A percentile compares a stretch with the other conserved stretches of the same genome.
Evolutionary conservation across 1,284 basidiomycete species (phyloP).

Genomic region (Microbotryomycetes sp.): DNA sequence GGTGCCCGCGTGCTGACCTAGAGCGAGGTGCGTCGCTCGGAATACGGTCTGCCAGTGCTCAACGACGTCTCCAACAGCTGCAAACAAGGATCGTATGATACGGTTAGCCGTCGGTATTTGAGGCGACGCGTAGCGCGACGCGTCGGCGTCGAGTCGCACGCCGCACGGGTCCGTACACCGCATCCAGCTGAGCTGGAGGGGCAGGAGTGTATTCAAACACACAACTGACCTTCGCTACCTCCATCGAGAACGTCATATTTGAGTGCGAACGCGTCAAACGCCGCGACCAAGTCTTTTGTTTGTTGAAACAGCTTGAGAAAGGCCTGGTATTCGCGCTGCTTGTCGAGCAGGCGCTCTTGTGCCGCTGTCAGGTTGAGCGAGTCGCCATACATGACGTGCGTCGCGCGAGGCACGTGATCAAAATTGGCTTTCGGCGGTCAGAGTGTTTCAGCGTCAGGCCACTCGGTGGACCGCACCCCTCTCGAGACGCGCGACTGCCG

Average conservation of each 20-base stretch:
- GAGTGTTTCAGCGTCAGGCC: too few species aligned
- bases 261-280: constrained; percentile 11
- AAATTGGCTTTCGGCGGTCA: too few species aligned
- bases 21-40: constrained; percentile 30
- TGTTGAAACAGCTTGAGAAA: constrained; percentile 23
- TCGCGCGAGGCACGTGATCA: not conserved
- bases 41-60: constrained; percentile 37
- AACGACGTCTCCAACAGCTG: constrained; percentile 33
- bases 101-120: not conserved
- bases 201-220: not conserved
- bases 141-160: too few species aligned
- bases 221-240: constrained; percentile 24
- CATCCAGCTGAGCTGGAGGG: not conserved
- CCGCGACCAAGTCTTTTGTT: constrained; percentile 13
- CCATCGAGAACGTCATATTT: constrained; percentile 26
- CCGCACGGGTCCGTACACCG: too few species aligned
- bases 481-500: not conserved
- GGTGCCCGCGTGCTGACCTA: constrained; percentile 18
- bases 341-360: constrained; percentile 25
- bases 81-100: not conserved
- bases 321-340: constrained; percentile 29
- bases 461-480: too few species aligned
- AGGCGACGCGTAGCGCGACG: too few species aligned
- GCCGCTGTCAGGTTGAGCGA: not conserved
- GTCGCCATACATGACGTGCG: not conserved